Percentiles rank a stretch among this genome's conserved stretches.
Conservation (phyloP, 2,329 filamentous ascomycete species). For the Diaporthe eres region DNA sequence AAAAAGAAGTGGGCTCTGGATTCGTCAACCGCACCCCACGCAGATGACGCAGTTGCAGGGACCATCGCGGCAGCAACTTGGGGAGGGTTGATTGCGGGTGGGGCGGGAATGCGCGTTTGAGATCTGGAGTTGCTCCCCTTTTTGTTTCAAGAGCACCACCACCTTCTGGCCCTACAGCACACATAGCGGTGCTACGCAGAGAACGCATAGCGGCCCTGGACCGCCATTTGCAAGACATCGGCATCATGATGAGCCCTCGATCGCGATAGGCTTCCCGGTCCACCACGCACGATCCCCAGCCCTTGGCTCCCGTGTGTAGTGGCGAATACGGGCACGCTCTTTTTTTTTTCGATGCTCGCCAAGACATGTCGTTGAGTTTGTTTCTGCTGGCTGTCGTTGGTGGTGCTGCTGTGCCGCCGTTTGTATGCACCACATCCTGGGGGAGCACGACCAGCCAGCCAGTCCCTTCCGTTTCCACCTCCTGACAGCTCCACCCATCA, state of each 20-base stretch:
- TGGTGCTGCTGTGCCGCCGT: too few species aligned
- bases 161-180: neutral
- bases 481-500: slow-evolving; percentile 2
- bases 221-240: neutral
- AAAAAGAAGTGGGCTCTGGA: slow-evolving; percentile 28
- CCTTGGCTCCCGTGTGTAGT: neutral
- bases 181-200: neutral
- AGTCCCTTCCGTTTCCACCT: slow-evolving; percentile 13
- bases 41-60: slow-evolving; percentile 40
- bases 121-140: slow-evolving; percentile 26
- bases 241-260: neutral
- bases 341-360: neutral
- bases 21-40: slow-evolving; percentile 41
- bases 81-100: slow-evolving; percentile 23
- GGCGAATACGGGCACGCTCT: neutral
- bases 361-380: slow-evolving; percentile 15
- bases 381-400: neutral
- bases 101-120: slow-evolving; percentile 30
- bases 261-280: slow-evolving; percentile 20
- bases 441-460: neutral
- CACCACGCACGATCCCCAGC: neutral
- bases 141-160: slow-evolving; percentile 28
- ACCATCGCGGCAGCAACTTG: slow-evolving; percentile 7
- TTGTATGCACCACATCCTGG: slow-evolving; percentile 5
- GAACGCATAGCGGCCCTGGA: slow-evolving; percentile 1